Base-by-base conservation (phyloP, 768 basidiomycete species). In the Rickenella mellea region DNA sequence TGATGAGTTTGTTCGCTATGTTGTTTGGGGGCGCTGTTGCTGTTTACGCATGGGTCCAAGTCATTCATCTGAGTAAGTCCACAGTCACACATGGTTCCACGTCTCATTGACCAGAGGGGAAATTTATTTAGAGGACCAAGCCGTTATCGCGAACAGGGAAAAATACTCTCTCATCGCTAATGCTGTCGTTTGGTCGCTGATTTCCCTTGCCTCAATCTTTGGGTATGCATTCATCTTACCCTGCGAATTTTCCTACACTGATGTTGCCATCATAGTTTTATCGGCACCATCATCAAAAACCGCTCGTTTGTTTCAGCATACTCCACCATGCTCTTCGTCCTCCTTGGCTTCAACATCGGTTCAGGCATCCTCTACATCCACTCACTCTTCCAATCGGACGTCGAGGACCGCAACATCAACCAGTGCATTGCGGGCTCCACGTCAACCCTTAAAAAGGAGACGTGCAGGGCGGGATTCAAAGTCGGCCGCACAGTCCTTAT, bases 361-460 rank as follows among this genome's bases (percentile, higher is more conserved):
- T 63, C 66, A 24, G 75, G 74, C 15, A 60, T 67, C 39, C 75
- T 67, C 63, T 60, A 67, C 45, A 51, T 77, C 37, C 74, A 68
- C 63, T 63, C 60, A 45, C 60, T 66, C 26, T 65, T 61, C 57
- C 60, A 68, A 46, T 53, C 65, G 39, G 64, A 66, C 42, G n/a
- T n/a, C n/a, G 54, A 65, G 10, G 48, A 57, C 40, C 51, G 56
- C 8, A 60, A 63, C 5, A 52, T 74, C 40, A 42, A 52, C 17
- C 57, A 59, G 27, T 74, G 74, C 51, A 51, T 69, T 30, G 60
- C 61, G 22, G 58, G 57, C 7, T 52, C 57, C 3, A 46, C 39
- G 22, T 55, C 60, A 45, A 46, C 52, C 2, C 38, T 55, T 27
- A 59, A 60, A n/a, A 48, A 51, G 36, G 60, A 67, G 15, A 50